phyloP scores from a whole-genome alignment of 2,329 filamentous ascomycete species.

The Neonectria ditissima region DNA sequence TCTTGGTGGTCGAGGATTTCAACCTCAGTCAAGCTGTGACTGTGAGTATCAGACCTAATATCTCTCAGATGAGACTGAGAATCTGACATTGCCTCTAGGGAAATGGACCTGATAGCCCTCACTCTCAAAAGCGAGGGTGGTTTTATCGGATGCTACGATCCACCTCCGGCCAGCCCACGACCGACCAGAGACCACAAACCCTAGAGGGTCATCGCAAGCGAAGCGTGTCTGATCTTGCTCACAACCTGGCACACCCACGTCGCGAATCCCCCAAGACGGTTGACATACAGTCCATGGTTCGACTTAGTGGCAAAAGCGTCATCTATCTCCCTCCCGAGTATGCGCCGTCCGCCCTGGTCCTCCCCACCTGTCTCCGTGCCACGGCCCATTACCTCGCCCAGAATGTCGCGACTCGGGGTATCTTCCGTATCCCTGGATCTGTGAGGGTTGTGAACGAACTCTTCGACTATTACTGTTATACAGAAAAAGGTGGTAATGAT shows the following conservation, averaged over 20 bases:
- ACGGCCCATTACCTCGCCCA: slow-evolving; percentile 74
- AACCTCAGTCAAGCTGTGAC: slow-evolving; percentile 48
- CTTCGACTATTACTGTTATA: slow-evolving; percentile 72
- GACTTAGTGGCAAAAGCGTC: slow-evolving; percentile 71
- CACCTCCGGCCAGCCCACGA: slow-evolving; percentile 32
- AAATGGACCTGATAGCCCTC: slow-evolving; percentile 35
- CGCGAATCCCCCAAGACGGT: slow-evolving; percentile 62
- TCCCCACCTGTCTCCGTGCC: slow-evolving; percentile 75
- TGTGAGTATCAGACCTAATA: slow-evolving; percentile 45
- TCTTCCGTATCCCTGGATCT: slow-evolving; percentile 74
- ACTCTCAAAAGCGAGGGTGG: slow-evolving; percentile 52
- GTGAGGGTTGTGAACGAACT: slow-evolving; percentile 66
- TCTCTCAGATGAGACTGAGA: no score
- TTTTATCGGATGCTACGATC: slow-evolving; percentile 52
- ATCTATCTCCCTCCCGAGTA: slow-evolving; percentile 71
- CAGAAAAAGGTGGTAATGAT: slow-evolving; percentile 59
- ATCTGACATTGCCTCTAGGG: slow-evolving; percentile 36
- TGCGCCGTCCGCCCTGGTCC: slow-evolving; percentile 65
- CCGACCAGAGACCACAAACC: slow-evolving; percentile 18
- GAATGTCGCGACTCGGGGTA: slow-evolving; percentile 65
- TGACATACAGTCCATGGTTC: slow-evolving; percentile 69
- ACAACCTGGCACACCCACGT: slow-evolving; percentile 56
- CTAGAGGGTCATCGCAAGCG: slow-evolving; percentile 55
- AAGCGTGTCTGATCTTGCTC: slow-evolving; percentile 67
- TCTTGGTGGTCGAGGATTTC: slow-evolving; percentile 53